These are phyloP conservation scores for Candida sithepensis DNA, from an alignment of 805 yeast species.

Conservation along the genomic window DNA sequence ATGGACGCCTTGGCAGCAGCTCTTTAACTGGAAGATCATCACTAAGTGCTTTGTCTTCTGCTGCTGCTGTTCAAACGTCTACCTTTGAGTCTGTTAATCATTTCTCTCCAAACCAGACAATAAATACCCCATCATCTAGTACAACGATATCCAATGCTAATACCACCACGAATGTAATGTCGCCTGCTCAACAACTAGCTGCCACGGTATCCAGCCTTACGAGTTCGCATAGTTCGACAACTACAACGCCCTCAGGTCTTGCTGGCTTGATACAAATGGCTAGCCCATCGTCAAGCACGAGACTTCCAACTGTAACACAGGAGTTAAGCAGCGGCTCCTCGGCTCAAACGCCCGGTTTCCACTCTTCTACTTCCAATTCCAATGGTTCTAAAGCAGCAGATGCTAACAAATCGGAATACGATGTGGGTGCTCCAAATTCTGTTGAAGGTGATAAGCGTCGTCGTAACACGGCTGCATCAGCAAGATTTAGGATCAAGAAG, in stretches of 20 bases:
- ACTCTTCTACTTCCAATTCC: not conserved
- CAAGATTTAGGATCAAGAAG: constrained; percentile 88
- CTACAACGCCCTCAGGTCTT: constrained; percentile 2
- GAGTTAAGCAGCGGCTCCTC: not conserved
- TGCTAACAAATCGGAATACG: not conserved
- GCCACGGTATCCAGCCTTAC: constrained; percentile 1
- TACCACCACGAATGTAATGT: not conserved
- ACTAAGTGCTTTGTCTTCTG: constrained; percentile 4
- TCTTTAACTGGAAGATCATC: too few species aligned
- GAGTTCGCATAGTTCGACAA: not conserved
- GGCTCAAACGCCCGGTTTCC: not conserved
- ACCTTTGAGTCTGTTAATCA: constrained; percentile 10
- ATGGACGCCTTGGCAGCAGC: too few species aligned
- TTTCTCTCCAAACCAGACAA: constrained; percentile 1
- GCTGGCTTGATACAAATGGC: not conserved
- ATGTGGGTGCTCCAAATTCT: not conserved
- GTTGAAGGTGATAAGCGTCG: constrained; percentile 68
- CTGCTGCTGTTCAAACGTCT: constrained; percentile 13
- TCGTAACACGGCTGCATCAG: constrained; percentile 91
- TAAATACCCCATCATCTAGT: not conserved
- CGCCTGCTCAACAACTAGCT: not conserved
- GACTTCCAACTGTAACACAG: not conserved
- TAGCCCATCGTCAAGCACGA: not conserved
- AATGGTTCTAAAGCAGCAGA: not conserved
- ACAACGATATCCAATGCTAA: not conserved